phyloP scores from a whole-genome alignment of 257 asterid species.

The Eustoma russellianum region DNA sequence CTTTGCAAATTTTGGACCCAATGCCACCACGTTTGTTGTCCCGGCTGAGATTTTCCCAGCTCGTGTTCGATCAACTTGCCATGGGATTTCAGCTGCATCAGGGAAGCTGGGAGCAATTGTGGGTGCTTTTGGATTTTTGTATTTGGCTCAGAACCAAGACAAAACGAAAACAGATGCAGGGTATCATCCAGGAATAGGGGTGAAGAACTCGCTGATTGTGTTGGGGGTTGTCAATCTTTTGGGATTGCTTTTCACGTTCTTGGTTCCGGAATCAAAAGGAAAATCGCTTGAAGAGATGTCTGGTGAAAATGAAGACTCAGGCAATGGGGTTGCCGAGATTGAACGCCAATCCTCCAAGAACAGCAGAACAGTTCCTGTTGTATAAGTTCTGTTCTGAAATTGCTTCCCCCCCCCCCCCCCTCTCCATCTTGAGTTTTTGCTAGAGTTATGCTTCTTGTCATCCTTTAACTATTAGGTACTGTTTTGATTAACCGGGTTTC shows the following conservation, averaged over 20 bases:
- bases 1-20: conserved; percentile 33
- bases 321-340: background rate
- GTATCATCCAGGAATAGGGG: conserved; percentile 32
- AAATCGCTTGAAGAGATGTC: conserved; percentile 29
- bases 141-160: conserved; percentile 25
- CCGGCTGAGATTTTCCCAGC: conserved; percentile 34
- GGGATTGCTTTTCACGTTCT: conserved; percentile 21
- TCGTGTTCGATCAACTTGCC: conserved; percentile 28
- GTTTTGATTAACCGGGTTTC: no score
- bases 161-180: conserved; percentile 21
- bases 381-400: background rate
- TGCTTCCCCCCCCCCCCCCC: background rate
- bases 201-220: conserved; percentile 22
- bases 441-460: background rate
- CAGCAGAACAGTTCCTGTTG: background rate
- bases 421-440: background rate
- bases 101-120: conserved; percentile 29
- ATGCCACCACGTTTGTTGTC: conserved; percentile 27
- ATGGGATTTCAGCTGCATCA: conserved; percentile 29
- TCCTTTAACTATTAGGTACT: no score
- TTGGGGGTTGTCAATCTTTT: conserved; percentile 17
- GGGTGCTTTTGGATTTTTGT: conserved; percentile 29
- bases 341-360: background rate
- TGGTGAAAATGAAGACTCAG: conserved; percentile 17
- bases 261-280: conserved; percentile 31